Base-by-base conservation (phyloP, 345 rosid species). In the Jatropha curcas region DNA sequence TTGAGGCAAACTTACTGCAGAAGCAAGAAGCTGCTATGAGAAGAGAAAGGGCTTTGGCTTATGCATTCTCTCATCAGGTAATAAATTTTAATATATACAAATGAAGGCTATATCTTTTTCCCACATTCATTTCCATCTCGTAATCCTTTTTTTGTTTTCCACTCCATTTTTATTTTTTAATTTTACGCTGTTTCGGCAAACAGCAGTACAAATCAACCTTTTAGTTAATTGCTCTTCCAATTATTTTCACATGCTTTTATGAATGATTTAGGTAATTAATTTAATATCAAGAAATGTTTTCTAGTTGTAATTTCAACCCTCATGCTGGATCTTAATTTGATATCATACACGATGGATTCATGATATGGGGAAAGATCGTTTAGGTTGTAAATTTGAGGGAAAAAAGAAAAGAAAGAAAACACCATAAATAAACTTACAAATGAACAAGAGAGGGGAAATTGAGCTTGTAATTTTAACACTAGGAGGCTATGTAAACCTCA, bases 61-160 rank as follows among this genome's bases (percentile, higher is more conserved):
- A 95, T 81, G 84, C 99, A 60, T 89, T 84, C 75, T 79, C 99
- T 72, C 99, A 90, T 84, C 98, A 95, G 99, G 99, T 95, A 64
- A 74, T 41, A 37, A 13, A 22, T 70, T n/a, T 16, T 22, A 27
- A 27, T 25, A 13, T 22, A 2, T 24, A 7, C 4, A 30, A 17
- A 14, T 16, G 5, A 52, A 52, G 10, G 57, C 11, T 41, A 41
- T 41, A 10, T 8, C 45, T 9, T 35, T 35, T 9, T n/a, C n/a
- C n/a, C n/a, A n/a, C n/a, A n/a, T n/a, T n/a, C n/a, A n/a, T n/a
- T n/a, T n/a, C n/a, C n/a, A n/a, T n/a, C n/a, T n/a, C n/a, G n/a
- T n/a, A n/a, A n/a, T n/a, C n/a, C n/a, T n/a, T n/a, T n/a, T n/a
- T n/a, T n/a, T n/a, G n/a, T n/a, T n/a, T n/a, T n/a, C 45, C 45